Base-by-base conservation (phyloP, 495 filamentous ascomycete species). In the Podospora anserina region DNA sequence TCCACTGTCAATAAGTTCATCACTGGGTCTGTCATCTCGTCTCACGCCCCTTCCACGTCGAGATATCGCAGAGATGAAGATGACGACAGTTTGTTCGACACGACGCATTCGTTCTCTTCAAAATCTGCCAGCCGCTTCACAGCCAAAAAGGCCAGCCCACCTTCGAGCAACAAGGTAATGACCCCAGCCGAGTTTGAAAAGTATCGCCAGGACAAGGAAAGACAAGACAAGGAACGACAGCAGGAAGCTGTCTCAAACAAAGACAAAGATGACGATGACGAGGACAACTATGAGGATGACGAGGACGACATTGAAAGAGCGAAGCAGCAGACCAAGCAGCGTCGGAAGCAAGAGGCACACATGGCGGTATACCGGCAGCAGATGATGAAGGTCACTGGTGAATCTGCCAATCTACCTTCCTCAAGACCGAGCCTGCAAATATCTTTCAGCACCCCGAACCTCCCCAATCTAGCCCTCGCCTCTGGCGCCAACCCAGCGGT, bases 301-400 rank as follows among this genome's bases (percentile, higher is more conserved):
- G 92, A 95, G 64, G 92, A 97, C 70, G 93, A 96, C 63, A 74
- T 82, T 2, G 92, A 96, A 75, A 90, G 89, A 70, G 85, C 88
- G 32, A 90, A 86, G 69, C 84, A 91, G 74, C 81, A 89, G 39
- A 87, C 90, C 57, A 89, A 89, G 73, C 91, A 93, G 70, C 86
- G 94, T 68, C 85, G 88, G 67, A 96, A 94, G 80, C 93, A 97
- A 72, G 92, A 97, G 75, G 94, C 94, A 11, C 92, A 96, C 76
- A 85, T 97, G 77, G 83, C 92, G 15, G 89, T 97, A 7, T 96
- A 97, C 75, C 87, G 95, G 60, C 94, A 97, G 75, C 90, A 94
- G 76, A 96, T 97, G 93, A 96, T 93, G 92, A 97, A 97, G 75
- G 90, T 96, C 20, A 96, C 92, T 7, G 94, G 94, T 61, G 91